A percentile compares a stretch with the other conserved stretches of the same genome.
Conservation (phyloP, 2,329 filamentous ascomycete genomes). For the Rhexocercosporidium sp. region DNA sequence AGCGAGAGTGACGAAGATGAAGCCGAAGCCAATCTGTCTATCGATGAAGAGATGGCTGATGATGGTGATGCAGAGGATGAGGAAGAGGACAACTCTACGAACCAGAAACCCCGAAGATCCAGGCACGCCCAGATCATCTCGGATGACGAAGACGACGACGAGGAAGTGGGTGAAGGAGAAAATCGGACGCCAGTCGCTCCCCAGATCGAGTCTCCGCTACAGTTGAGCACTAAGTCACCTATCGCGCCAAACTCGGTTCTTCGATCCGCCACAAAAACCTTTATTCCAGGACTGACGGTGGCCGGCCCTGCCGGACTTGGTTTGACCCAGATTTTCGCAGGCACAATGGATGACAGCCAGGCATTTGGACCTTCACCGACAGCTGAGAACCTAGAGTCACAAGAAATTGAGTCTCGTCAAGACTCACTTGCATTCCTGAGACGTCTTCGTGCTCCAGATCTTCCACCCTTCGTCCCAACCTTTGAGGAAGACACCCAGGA, state of each 20-base stretch:
- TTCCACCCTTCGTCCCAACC: conserved; percentile 51
- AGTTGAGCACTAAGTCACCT: conserved; percentile 51
- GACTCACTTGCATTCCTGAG: conserved; percentile 57
- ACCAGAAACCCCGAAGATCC: conserved; percentile 26
- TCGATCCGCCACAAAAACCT: conserved; percentile 71
- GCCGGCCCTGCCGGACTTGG: conserved; percentile 69
- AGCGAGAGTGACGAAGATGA: conserved; percentile 48
- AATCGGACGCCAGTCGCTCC: conserved; percentile 30
- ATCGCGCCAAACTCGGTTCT: conserved; percentile 64
- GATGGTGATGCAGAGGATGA: conserved; percentile 34
- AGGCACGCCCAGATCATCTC: conserved; percentile 43
- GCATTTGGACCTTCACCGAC: conserved; percentile 34
- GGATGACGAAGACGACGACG: conserved; percentile 51
- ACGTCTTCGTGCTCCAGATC: conserved; percentile 55
- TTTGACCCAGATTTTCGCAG: conserved; percentile 88
- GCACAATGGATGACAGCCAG: conserved; percentile 76
- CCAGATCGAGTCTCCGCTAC: conserved; percentile 38
- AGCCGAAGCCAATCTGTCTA: conserved; percentile 33
- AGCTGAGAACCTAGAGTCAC: conserved; percentile 31
- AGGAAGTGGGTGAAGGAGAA: conserved; percentile 37
- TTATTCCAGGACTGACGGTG: conserved; percentile 71
- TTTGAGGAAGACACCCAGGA: conserved; percentile 49
- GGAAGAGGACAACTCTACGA: conserved; percentile 37
- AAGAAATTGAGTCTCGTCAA: conserved; percentile 31
- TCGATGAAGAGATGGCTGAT: conserved; percentile 41